A percentile compares a stretch with the other conserved stretches of the same genome.
These are phyloP conservation scores for Syzygium aromaticum DNA, from an alignment of 345 rosid species.

Conservation along the genomic window DNA sequence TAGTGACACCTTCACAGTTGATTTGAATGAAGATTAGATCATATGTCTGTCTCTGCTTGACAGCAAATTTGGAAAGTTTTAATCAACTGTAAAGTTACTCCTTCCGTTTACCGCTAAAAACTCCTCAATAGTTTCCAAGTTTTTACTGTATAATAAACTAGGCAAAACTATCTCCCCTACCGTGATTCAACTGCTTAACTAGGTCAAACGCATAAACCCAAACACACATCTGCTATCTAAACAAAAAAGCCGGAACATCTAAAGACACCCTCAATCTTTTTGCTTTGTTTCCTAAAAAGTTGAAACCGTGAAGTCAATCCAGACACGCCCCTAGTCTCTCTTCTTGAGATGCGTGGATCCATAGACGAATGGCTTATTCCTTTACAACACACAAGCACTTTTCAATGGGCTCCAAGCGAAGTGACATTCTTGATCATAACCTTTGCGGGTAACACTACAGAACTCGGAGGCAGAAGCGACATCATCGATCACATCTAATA, in stretches of 20 bases:
- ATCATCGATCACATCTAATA: neutral
- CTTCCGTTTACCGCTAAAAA: neutral
- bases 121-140: neutral
- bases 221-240: neutral
- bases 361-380: neutral
- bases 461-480: neutral
- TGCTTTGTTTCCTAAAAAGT: neutral
- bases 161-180: neutral
- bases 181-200: neutral
- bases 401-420: neutral
- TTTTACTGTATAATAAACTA: neutral
- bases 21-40: neutral
- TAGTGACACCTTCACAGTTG: neutral
- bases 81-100: neutral
- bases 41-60: neutral
- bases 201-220: neutral
- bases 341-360: neutral
- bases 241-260: neutral
- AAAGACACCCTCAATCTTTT: neutral
- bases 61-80: neutral
- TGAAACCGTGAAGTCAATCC: neutral
- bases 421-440: neutral
- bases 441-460: neutral
- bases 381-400: neutral
- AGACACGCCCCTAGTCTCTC: neutral